phyloP scores from a whole-genome alignment of 2,329 filamentous ascomycete species.

The Aspergillus piperis region DNA sequence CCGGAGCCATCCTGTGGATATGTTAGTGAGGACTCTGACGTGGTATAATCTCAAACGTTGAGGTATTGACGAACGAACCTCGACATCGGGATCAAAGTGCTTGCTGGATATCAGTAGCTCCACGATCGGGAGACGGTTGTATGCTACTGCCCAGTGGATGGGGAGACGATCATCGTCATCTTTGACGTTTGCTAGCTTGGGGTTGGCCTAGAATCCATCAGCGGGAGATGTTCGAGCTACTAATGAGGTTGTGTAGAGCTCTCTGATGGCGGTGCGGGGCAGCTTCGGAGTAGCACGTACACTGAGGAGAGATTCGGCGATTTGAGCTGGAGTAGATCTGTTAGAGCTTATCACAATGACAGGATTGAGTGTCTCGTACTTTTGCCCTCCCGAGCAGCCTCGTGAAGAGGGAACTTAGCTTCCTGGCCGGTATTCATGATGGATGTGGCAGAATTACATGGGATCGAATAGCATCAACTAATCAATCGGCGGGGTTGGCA shows the following conservation, averaged over 20 bases:
- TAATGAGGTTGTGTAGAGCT: neutral
- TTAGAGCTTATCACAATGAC: constrained; percentile 9
- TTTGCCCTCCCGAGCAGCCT: constrained; percentile 80
- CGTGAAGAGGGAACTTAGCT: constrained; percentile 80
- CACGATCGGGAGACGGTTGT: constrained; percentile 75
- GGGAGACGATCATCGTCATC: constrained; percentile 89
- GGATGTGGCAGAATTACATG: constrained; percentile 6
- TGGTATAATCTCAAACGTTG: too few relatives aligned
- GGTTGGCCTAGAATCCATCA: constrained; percentile 62
- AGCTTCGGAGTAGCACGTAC: constrained; percentile 46
- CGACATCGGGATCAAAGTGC: constrained; percentile 79
- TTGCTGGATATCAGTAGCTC: constrained; percentile 69
- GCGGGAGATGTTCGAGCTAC: neutral
- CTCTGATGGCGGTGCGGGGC: constrained; percentile 27
- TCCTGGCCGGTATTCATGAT: constrained; percentile 47
- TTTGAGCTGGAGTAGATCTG: constrained; percentile 54
- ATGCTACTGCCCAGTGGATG: constrained; percentile 90
- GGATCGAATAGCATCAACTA: constrained; percentile 5
- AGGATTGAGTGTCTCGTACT: constrained; percentile 53
- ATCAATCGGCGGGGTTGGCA: neutral
- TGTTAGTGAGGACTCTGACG: neutral
- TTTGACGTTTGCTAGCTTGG: constrained; percentile 69
- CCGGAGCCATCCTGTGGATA: constrained; percentile 47
- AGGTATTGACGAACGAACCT: constrained; percentile 58
- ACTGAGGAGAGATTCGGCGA: constrained; percentile 74